Evolutionary conservation across 2,329 filamentous ascomycete genomes (phyloP), one percentile per base, ranked within the genome.

Genomic region (Phaeophleospora eucalypticola): DNA sequence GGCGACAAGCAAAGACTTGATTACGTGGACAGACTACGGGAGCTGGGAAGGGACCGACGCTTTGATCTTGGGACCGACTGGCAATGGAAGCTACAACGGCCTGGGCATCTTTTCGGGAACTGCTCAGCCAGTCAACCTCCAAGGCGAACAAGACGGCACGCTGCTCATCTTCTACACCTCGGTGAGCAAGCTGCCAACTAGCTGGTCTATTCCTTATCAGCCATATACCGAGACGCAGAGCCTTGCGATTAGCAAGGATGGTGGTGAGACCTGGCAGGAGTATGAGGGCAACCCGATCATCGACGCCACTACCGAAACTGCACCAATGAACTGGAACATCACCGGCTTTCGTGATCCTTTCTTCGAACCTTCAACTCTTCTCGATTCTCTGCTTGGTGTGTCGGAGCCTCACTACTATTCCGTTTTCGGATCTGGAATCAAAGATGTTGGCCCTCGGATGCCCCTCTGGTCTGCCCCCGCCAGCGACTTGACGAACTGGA

Each of bases 71-170:
- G 68, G 64, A 4, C 69, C 71, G 6, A 65, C 65, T 12, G 70
- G 69, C 45, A 63, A 66, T 45, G 65, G 65, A 34, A 62, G 64
- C 6, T 78, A 79, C 55, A 73, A 79, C 46, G 66, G 71, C 1
- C 64, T 77, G 10, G 76, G 76, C 1, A 72, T 78, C 24, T 79
- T 79, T 58, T 75, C 71, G 3, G 77, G 77, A 3, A 75, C 73
- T 32, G 68, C 69, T 3, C 69, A 73, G 50, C 71, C 76, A 1
- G 71, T 75, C 6, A 76, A 76, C 10, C 59, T 74, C 0, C 53
- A 68, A 3, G 75, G 74, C 24, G 68, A 74, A 46, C 56, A 66
- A 33, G 67, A 75, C 50, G 72, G 71, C 33, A 71, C 71, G 4
- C 65, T 76, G 2, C 63, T 72, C 10, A 57, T 67, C 12, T 70